Conservation (phyloP, 116 monocot genomes). For the Phalaenopsis hybrid region DNA sequence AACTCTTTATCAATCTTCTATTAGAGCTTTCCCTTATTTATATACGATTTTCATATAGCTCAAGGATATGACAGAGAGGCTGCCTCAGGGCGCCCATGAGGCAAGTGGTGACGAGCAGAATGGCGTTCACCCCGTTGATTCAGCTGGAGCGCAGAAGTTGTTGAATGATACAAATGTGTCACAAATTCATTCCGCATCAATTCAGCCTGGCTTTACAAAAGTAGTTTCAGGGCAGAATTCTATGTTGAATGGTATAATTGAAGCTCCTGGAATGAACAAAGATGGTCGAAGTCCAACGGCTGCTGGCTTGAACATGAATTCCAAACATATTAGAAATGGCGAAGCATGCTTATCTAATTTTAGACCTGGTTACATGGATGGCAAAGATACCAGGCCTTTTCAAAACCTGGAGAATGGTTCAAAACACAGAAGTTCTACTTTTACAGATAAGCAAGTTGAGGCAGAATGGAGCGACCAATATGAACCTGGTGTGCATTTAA, state of each 20-base stretch:
- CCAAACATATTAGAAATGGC: neutral
- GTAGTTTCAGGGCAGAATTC: neutral
- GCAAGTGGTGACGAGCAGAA: too few species aligned
- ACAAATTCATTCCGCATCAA: neutral
- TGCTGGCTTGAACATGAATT: neutral
- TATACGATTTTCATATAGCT: neutral
- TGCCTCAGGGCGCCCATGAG: neutral
- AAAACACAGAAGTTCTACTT: neutral
- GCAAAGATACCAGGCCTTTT: too few species aligned
- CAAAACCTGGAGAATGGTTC: neutral
- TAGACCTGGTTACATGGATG: too few species aligned
- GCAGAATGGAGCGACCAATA: constrained; percentile 52
- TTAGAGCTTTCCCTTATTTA: too few species aligned
- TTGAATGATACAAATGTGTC: too few species aligned
- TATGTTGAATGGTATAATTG: neutral
- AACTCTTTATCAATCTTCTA: too few species aligned
- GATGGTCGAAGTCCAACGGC: too few species aligned
- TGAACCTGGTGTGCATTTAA: constrained; percentile 85
- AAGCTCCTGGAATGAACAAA: neutral
- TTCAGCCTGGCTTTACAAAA: neutral
- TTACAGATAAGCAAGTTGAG: constrained; percentile 11
- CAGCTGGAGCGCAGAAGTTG: constrained; percentile 2
- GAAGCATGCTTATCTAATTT: neutral
- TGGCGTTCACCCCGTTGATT: neutral
- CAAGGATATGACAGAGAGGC: neutral